Base-by-base conservation (phyloP, 2,329 filamentous ascomycete species). In the Fonsecaea erecta region DNA sequence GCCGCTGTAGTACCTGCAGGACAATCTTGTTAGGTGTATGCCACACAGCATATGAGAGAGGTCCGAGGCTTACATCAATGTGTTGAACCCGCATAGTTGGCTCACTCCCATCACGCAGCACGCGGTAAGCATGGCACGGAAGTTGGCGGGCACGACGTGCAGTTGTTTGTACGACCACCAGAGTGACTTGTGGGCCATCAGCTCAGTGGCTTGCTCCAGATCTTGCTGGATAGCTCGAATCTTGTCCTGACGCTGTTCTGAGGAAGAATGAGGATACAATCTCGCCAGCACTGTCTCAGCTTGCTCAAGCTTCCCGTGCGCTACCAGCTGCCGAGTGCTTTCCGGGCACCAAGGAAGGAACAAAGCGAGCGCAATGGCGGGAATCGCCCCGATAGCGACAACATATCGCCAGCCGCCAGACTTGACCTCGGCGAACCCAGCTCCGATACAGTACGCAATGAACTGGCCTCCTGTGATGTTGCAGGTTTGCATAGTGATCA, bases 401-500 rank as follows among this genome's bases (percentile, higher is more conserved):
- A 96, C 93, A 88, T 90, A 96, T 59, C 92, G 84, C 93, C 93
- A 97, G 1, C 90, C 92, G 12, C 83, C 84, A 9, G 32, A 35
- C 46, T 65, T 71, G 65, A 8, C 85, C 83, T 6, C 86, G 84
- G 53, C 79, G 81, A 96, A 89, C 0, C 83, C 76, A 89, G 91
- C 96, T 0, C 93, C 94, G 6, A 93, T 79, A 12, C 30, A 56
- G 76, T 97, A 97, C 1, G 93, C 93, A n/a, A 95, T 85, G 1
- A 97, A 90, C 77, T 97, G 93, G 0, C 94, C 94, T 9, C 90
- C 81, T 0, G 93, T 97, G 62, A 97, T 89, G 70, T 95, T 92
- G 24, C 97, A 79, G 30, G 89, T 87, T 65, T 91, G 88, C 52
- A 68, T 63, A 3, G 66, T 64, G 26, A 68, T 68, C 65, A 68